A percentile compares a stretch with the other conserved stretches of the same genome.
phyloP scores from a whole-genome alignment of 2,329 filamentous ascomycete genomes.

The Phaeophleospora eucalypticola region DNA sequence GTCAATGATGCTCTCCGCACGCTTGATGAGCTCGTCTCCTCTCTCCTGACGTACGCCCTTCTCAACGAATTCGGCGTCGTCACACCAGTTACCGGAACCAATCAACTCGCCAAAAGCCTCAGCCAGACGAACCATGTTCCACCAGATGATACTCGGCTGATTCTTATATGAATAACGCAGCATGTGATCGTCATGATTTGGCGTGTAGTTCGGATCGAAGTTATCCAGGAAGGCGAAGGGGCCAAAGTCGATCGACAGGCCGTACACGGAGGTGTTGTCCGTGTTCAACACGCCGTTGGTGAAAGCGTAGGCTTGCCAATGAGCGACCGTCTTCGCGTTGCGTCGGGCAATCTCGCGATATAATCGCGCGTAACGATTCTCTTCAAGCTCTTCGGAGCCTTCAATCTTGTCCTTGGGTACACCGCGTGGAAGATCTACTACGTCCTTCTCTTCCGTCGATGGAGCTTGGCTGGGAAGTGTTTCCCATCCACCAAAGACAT shows the following conservation, averaged over 20 bases:
- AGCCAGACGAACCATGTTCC: slow-evolving; percentile 89
- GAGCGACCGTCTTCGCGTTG: slow-evolving; percentile 82
- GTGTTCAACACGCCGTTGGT: slow-evolving; percentile 98
- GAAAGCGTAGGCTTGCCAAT: slow-evolving; percentile 98
- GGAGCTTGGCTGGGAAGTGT: slow-evolving; percentile 61
- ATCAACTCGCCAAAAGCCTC: slow-evolving; percentile 86
- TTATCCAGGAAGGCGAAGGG: slow-evolving; percentile 98
- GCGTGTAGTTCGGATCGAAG: slow-evolving; percentile 91
- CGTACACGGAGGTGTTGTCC: slow-evolving; percentile 89
- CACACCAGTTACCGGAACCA: slow-evolving; percentile 68
- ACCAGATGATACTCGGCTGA: slow-evolving; percentile 96
- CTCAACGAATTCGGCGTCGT: slow-evolving; percentile 65
- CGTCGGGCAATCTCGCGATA: slow-evolving; percentile 83
- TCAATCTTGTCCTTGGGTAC: slow-evolving; percentile 54
- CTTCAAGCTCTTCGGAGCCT: slow-evolving; percentile 59
- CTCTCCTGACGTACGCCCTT: slow-evolving; percentile 69
- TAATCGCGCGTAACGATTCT: slow-evolving; percentile 82
- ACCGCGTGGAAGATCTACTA: slow-evolving; percentile 38
- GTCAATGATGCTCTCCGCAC: slow-evolving; percentile 79
- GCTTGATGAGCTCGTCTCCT: slow-evolving; percentile 65
- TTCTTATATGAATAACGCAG: slow-evolving; percentile 89
- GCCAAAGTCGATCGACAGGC: slow-evolving; percentile 88
- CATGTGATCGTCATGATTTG: slow-evolving; percentile 90
- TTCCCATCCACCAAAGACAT: slow-evolving; percentile 85
- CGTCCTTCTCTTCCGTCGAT: slow-evolving; percentile 46